Evolutionary conservation across 2,329 filamentous ascomycete genomes (phyloP).

Genomic region (Ceratocystis eucalypticola): DNA sequence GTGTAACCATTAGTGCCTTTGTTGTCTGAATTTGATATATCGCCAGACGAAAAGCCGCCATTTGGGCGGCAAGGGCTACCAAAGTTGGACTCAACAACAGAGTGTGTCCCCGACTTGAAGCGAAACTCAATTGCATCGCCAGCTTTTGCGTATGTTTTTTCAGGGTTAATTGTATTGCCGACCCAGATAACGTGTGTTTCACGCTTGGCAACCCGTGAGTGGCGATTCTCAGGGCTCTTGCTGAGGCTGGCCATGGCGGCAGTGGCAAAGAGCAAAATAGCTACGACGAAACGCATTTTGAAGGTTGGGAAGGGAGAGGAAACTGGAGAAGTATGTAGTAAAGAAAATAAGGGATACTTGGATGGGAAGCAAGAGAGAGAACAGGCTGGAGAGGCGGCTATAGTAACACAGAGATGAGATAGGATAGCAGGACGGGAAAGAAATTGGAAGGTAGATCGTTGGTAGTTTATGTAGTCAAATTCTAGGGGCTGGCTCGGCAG

Average conservation of each 20-base stretch:
- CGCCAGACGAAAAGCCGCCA: not conserved
- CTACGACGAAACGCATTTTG: not conserved
- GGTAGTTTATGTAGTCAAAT: no score
- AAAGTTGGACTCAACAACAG: constrained; percentile 24
- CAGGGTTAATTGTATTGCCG: not conserved
- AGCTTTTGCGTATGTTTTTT: not conserved
- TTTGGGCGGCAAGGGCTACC: constrained; percentile 30
- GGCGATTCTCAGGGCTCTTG: not conserved
- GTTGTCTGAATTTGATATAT: no score
- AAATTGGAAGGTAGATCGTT: no score
- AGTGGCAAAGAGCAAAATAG: not conserved
- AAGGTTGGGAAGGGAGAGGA: no score
- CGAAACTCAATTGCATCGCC: not conserved
- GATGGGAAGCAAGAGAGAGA: no score
- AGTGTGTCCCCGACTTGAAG: not conserved
- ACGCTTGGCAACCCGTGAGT: not conserved
- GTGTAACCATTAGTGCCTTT: no score
- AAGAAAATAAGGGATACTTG: no score
- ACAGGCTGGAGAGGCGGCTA: no score
- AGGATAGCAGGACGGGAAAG: no score
- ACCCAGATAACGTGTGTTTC: not conserved
- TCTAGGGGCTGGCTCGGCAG: no score
- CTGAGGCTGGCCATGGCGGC: not conserved
- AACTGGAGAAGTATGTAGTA: no score
- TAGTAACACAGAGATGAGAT: no score